phyloP scores from a whole-genome alignment of 345 rosid species.

The Noccaea bulbosa region DNA sequence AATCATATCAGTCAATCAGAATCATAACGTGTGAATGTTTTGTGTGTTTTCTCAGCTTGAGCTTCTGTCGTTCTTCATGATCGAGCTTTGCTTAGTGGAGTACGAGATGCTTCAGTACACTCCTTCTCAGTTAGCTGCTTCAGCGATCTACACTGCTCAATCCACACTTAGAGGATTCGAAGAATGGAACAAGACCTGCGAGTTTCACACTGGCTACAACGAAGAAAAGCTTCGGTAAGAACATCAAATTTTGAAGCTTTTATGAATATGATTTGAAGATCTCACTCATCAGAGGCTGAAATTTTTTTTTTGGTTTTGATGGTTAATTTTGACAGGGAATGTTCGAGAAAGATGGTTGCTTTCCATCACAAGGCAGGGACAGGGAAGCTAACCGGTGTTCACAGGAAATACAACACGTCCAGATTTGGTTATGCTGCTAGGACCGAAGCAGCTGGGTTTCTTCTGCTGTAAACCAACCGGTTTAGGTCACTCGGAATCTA shows the following conservation, averaged over 20 bases:
- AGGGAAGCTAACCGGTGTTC: constrained; percentile 83
- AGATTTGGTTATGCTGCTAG: constrained; percentile 79
- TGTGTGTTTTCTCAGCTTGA: constrained; percentile 59
- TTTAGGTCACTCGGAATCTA: constrained; percentile 17
- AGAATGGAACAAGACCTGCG: constrained; percentile 57
- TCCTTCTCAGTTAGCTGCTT: constrained; percentile 68
- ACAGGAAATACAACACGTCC: constrained; percentile 78
- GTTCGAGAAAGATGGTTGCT: constrained; percentile 75
- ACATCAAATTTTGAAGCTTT: not conserved
- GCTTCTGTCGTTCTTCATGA: constrained; percentile 67
- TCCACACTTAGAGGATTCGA: constrained; percentile 46
- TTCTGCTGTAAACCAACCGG: constrained; percentile 41
- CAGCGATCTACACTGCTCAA: constrained; percentile 74
- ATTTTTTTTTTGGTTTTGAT: constrained; percentile 11
- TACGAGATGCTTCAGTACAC: constrained; percentile 61
- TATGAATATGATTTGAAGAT: not conserved
- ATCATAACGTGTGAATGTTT: not conserved
- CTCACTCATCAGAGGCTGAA: not conserved
- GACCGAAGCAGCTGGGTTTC: constrained; percentile 64
- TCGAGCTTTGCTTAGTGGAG: constrained; percentile 63
- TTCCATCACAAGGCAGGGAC: constrained; percentile 79
- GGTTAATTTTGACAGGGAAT: constrained; percentile 55
- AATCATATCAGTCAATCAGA: not conserved
- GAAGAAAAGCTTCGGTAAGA: constrained; percentile 56
- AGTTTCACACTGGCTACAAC: constrained; percentile 53